phyloP scores from a whole-genome alignment of 441 rosid species.

The Corymbia calophylla region DNA sequence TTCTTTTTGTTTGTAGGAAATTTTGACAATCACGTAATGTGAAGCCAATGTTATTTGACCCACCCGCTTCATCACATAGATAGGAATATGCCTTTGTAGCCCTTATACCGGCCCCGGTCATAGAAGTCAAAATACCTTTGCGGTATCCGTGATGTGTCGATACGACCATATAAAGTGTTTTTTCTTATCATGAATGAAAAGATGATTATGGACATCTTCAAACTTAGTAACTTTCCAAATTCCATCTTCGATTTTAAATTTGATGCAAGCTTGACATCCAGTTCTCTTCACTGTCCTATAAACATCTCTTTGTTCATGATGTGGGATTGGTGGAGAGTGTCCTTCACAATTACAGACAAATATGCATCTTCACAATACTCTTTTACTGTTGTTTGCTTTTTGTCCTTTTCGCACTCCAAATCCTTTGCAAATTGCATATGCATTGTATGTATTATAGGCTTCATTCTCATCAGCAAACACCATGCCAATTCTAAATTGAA shows the following conservation, averaged over 20 bases:
- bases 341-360: background rate
- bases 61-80: background rate
- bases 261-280: accelerated
- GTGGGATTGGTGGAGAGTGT: background rate
- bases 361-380: background rate
- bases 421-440: background rate
- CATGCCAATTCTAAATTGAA: background rate
- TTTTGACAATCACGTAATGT: background rate
- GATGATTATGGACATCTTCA: background rate
- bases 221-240: background rate
- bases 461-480: background rate
- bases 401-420: background rate
- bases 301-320: background rate
- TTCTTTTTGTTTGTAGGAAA: background rate
- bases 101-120: accelerated
- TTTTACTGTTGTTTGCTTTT: accelerated
- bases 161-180: accelerated
- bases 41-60: background rate
- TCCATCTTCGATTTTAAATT: background rate
- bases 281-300: background rate
- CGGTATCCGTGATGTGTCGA: accelerated
- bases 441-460: background rate
- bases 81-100: accelerated
- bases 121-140: background rate
- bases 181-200: background rate